Evolutionary conservation across 2,329 filamentous ascomycete species (phyloP).

Genomic region (Aspergillus unguis): DNA sequence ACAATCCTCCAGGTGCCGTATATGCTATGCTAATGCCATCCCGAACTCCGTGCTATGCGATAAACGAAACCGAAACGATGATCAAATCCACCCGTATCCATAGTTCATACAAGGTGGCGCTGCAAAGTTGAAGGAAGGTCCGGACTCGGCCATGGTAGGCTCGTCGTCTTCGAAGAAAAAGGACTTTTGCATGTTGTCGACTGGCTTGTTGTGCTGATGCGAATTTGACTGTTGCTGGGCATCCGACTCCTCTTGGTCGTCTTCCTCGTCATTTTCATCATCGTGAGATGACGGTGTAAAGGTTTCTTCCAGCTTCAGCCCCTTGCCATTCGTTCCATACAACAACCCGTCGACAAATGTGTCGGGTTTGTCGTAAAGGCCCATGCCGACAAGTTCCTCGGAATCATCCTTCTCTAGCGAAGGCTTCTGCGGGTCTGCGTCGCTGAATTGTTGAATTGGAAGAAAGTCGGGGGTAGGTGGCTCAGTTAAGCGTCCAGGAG

Average conservation of each 20-base stretch:
- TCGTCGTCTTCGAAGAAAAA: slow-evolving; percentile 36
- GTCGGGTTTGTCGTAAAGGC: slow-evolving; percentile 72
- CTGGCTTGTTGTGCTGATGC: slow-evolving; percentile 20
- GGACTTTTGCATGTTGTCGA: slow-evolving; percentile 29
- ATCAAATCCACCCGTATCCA: slow-evolving; percentile 34
- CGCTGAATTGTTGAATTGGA: slow-evolving; percentile 34
- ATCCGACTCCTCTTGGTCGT: slow-evolving; percentile 39
- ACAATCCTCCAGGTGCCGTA: slow-evolving; percentile 25
- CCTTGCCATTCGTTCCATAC: slow-evolving; percentile 62
- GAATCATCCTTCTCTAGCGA: slow-evolving; percentile 67
- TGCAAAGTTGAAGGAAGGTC: slow-evolving; percentile 26
- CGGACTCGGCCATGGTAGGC: slow-evolving; percentile 20
- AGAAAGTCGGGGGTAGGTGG: slow-evolving; percentile 40
- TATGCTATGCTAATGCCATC: slow-evolving; percentile 20
- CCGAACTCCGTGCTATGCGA: slow-evolving; percentile 36
- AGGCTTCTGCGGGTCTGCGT: slow-evolving; percentile 49
- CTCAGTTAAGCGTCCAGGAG: slow-evolving; percentile 33
- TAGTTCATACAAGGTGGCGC: slow-evolving; percentile 33
- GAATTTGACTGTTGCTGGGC: background rate
- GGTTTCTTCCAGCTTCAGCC: slow-evolving; percentile 76
- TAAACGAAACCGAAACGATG: slow-evolving; percentile 18
- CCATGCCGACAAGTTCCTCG: slow-evolving; percentile 80
- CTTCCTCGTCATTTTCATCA: slow-evolving; percentile 55
- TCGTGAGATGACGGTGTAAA: slow-evolving; percentile 64
- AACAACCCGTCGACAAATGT: slow-evolving; percentile 57